These are phyloP conservation scores for Entrophospora sp. DNA, from an alignment of 192 early-diverging fungal species.

Conservation along the genomic window DNA sequence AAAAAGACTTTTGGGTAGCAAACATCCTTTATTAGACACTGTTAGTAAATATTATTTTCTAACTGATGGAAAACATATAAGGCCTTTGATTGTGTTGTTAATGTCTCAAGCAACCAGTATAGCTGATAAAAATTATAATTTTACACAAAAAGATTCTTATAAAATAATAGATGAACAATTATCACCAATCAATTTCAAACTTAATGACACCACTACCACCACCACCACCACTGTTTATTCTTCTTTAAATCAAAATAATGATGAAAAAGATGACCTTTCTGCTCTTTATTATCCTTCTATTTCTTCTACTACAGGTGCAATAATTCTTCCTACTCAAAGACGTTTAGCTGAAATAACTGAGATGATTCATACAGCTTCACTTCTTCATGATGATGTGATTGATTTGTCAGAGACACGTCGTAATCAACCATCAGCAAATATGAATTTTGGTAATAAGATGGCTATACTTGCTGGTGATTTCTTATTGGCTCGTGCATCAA, in stretches of 20 bases:
- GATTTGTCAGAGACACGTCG: slow-evolving; percentile 71
- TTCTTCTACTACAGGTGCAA: slow-evolving; percentile 22
- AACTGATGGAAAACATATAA: slow-evolving; percentile 81
- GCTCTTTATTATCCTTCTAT: slow-evolving; percentile 6
- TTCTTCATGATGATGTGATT: slow-evolving; percentile 85
- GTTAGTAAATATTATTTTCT: slow-evolving; percentile 86
- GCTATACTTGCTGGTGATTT: slow-evolving; percentile 93
- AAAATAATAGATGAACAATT: slow-evolving; percentile 55
- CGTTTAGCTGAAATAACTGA: slow-evolving; percentile 94
- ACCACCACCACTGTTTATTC: too few relatives aligned
- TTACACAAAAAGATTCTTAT: slow-evolving; percentile 39
- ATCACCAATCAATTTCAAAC: slow-evolving; percentile 30
- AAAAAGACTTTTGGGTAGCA: slow-evolving; percentile 68
- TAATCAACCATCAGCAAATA: slow-evolving; percentile 67
- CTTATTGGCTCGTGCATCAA: slow-evolving; percentile 82
- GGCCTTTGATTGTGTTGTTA: slow-evolving; percentile 86
- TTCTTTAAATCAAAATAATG: too few relatives aligned
- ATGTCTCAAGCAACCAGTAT: slow-evolving; percentile 77
- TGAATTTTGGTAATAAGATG: slow-evolving; percentile 94
- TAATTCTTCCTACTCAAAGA: slow-evolving; percentile 78
- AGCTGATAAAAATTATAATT: slow-evolving; percentile 43
- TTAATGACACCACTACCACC: neutral
- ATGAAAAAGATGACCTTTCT: too few relatives aligned
- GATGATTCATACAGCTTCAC: slow-evolving; percentile 95
- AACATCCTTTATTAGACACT: slow-evolving; percentile 84